Evolutionary conservation across 2,329 filamentous ascomycete genomes (phyloP), one percentile per base, ranked within the genome.

Genomic region (Fusarium cicatricum): DNA sequence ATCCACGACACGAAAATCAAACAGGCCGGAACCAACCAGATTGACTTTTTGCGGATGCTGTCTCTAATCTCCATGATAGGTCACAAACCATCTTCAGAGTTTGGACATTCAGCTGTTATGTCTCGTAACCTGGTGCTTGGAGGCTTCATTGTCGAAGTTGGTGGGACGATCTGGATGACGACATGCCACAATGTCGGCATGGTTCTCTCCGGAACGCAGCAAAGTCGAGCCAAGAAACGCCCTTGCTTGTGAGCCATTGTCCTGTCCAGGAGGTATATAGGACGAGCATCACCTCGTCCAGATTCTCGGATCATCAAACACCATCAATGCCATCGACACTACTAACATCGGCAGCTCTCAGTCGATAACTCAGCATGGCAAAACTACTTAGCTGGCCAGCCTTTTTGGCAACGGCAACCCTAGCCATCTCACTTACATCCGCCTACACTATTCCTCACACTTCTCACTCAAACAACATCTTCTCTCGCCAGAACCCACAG

Each of bases 201-300:
- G 3, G 1, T 17, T 4, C 8, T 17, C 10, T 7, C 11, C 17
- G 3, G 12, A 17, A 19, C 14, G 10, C 9, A 5, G 16, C 21
- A 17, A 23, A 19, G 14, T 8, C 10, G 15, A 37, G n/a, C 2
- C 11, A 5, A 28, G 21, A n/a, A 16, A 23, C n/a, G 1, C 8
- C 8, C 2, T 14, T 17, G 11, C 8, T 6, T 11, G 2, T 11
- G 12, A 15, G 6, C n/a, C 11, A 7, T 11, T 19, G 12, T 26
- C n/a, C n/a, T 9, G 8, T 10, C 26, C 19, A 12, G 54, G 21
- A 16, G 21, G 28, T 62, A 62, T 62, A 62, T 57, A 63, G 32
- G 10, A 14, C 16, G 19, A 37, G 45, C 40, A 37, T 46, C 16
- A 10, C 37, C 55, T 60, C 43, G 12, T 11, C 9, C 11, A 45